phyloP scores from a whole-genome alignment of 164 flowering plant species.

The Sedum album region DNA sequence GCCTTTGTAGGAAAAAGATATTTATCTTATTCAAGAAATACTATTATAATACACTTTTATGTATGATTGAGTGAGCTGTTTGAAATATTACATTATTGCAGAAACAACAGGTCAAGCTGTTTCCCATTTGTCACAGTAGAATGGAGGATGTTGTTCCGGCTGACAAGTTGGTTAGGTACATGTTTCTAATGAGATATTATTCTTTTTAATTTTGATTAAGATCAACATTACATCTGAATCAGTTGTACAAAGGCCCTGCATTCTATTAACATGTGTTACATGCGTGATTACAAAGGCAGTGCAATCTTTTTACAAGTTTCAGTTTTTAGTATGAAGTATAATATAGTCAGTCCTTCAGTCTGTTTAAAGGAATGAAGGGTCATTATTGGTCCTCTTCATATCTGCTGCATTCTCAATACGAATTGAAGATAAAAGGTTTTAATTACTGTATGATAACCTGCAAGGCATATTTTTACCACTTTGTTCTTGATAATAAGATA shows the following conservation, averaged over 20 bases:
- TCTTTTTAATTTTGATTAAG: no score
- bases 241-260: not conserved
- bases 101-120: slow-evolving; percentile 65
- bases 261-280: not conserved
- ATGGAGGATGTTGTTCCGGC: slow-evolving; percentile 70
- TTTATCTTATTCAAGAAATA: not conserved
- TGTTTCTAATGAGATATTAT: no score
- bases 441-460: no score
- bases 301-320: no score
- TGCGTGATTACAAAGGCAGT: no score
- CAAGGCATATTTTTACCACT: no score
- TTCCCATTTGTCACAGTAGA: slow-evolving; percentile 63
- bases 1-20: not conserved
- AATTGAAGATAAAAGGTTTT: no score
- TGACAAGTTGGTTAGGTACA: slow-evolving; percentile 52
- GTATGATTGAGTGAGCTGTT: not conserved
- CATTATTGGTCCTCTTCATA: no score
- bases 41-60: not conserved
- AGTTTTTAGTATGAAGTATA: no score
- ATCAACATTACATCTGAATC: not conserved
- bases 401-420: no score
- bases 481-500: not conserved
- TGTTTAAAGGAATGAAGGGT: no score
- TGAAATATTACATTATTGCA: slow-evolving; percentile 22
- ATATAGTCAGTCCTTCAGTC: no score